phyloP scores from a whole-genome alignment of 352 stramenopile species.

The Phytophthora cryptogea region DNA sequence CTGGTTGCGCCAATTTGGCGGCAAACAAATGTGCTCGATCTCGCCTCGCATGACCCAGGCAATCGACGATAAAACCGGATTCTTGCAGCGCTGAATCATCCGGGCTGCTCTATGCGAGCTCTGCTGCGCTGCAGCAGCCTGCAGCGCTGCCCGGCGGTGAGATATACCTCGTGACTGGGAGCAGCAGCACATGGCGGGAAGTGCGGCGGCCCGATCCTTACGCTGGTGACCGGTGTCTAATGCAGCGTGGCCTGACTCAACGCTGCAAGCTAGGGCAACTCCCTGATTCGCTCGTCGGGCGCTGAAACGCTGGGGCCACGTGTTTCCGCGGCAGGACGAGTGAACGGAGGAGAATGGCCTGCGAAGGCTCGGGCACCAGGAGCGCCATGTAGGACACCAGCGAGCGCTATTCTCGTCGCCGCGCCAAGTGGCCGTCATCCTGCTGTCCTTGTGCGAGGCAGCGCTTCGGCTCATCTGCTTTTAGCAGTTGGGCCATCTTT shows the following conservation, averaged over 20 bases:
- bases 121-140: too few species aligned
- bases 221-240: background rate
- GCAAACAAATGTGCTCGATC: conserved; percentile 3
- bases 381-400: background rate
- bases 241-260: conserved; percentile 11
- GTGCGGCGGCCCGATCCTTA: background rate
- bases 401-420: conserved; percentile 11
- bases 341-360: conserved; percentile 7
- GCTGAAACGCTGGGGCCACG: conserved; percentile 12
- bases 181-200: conserved; percentile 4
- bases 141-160: background rate
- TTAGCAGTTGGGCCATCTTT: conserved; percentile 13
- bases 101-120: conserved; percentile 10
- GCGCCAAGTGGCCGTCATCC: conserved; percentile 15
- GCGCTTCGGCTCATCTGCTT: conserved; percentile 12
- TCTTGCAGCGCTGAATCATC: conserved; percentile 3
- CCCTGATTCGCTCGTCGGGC: conserved; percentile 7
- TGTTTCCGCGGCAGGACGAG: conserved; percentile 17
- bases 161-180: conserved; percentile 14
- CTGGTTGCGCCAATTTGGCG: background rate
- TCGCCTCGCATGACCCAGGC: conserved; percentile 1
- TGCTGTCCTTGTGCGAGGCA: conserved; percentile 13
- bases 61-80: background rate
- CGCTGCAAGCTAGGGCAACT: conserved; percentile 13
- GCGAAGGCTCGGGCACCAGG: background rate